Percentiles rank a stretch among this genome's conserved stretches.
phyloP scores from a whole-genome alignment of 805 yeast genomes.

The Wickerhamiella vanderwaltii region DNA sequence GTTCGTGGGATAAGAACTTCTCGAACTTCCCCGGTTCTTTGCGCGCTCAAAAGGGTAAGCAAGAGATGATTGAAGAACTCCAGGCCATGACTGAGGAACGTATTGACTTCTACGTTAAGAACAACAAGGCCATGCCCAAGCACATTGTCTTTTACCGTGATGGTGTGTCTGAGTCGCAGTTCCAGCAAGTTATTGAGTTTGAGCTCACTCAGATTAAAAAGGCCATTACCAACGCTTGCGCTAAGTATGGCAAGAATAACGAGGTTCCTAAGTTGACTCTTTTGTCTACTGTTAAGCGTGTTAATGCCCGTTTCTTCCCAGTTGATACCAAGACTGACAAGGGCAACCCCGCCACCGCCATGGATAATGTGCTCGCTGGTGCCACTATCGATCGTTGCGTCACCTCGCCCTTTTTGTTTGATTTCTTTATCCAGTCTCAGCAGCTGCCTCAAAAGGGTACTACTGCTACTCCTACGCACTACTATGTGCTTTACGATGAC shows the following conservation, averaged over 20 bases:
- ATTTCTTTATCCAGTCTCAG: constrained; percentile 10
- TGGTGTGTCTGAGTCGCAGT: constrained; percentile 12
- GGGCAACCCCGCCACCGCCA: constrained; percentile 10
- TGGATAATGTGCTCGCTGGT: constrained; percentile 10
- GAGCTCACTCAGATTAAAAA: constrained; percentile 10
- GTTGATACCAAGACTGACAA: constrained; percentile 7
- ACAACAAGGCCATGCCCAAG: constrained; percentile 5
- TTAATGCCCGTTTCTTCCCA: constrained; percentile 11
- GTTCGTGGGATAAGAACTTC: constrained; percentile 8
- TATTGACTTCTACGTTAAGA: constrained; percentile 2
- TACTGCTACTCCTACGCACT: constrained; percentile 11
- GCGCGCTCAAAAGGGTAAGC: constrained; percentile 10
- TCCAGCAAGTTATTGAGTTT: constrained; percentile 8
- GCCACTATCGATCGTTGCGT: constrained; percentile 11
- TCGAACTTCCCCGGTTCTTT: constrained; percentile 11
- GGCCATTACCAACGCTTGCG: neutral
- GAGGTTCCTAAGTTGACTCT: constrained; percentile 8
- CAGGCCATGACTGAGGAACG: constrained; percentile 9
- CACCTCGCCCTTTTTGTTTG: constrained; percentile 11
- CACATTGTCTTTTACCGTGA: constrained; percentile 11
- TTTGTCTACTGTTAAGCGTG: constrained; percentile 10
- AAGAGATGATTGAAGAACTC: constrained; percentile 9
- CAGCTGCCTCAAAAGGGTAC: constrained; percentile 12
- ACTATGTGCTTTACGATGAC: constrained; percentile 10
- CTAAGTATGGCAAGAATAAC: constrained; percentile 4